Evolutionary conservation across 495 filamentous ascomycete species (phyloP), one percentile per base, ranked within the genome.

Genomic region (Hypoxylon subgilvum): DNA sequence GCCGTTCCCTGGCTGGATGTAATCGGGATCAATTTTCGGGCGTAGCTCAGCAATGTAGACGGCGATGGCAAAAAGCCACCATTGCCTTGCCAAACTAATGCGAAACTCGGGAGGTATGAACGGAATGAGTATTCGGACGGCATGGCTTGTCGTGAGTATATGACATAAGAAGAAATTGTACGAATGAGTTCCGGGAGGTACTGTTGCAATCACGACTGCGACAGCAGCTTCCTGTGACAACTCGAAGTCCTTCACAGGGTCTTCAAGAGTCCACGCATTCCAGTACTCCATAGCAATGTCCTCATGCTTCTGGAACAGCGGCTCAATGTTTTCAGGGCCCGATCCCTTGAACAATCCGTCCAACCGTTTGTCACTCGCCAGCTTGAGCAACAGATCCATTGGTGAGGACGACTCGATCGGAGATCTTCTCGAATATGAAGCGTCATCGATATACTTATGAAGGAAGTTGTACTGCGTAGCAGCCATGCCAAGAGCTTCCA

Each of bases 141-240:
- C 94, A 69, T 97, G 91, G 54, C 86, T 90, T 23, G 88, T 86
- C 0, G 91, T 95, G 23, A 97, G 76, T 8, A 90, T 60, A 61
- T 96, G 91, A 10, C 88, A 83, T 49, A 91, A 61, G 74, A 91
- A 96, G 74, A 96, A 96, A 70, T 96, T 90, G 71, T 90, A 94
- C 1, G 75, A 66, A 45, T 84, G 79, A 4, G 84, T 84, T 0
- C 82, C 84, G 0, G 78, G 76, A 8, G 77, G 65, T 0, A 84
- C 79, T 2, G 86, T 87, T 4, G 76, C 79, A 2, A 89, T 79
- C 0, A 97, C 74, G 2, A 97, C 65, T 0, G 86, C 85, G 0
- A 85, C 83, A 2, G 91, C 91, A 2, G 88, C 83, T 63, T 88
- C 79, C 66, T 96, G 91, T 4, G 85, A 90, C 32, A 90, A 82